These are phyloP conservation scores for Cryptosporidium tyzzeri DNA, from an alignment of 169 alveolate species.

Conservation along the genomic window DNA sequence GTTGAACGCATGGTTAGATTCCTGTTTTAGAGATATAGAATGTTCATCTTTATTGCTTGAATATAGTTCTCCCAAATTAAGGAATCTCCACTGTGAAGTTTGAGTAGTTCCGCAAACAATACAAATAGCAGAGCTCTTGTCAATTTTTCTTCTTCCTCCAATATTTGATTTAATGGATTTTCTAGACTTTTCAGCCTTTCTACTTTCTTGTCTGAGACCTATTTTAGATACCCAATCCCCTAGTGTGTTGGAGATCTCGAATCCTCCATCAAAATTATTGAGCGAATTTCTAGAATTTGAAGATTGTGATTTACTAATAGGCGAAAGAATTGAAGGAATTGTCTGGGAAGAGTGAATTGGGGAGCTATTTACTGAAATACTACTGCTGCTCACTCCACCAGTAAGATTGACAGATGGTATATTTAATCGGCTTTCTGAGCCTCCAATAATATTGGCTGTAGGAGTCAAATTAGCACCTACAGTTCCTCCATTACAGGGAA, in stretches of 20 bases:
- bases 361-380: conserved; percentile 10
- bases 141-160: conserved; percentile 75
- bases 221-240: conserved; percentile 47
- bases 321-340: conserved; percentile 67
- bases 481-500: neutral
- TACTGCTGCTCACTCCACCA: neutral
- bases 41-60: conserved; percentile 10
- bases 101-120: conserved; percentile 70
- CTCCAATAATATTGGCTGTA: neutral
- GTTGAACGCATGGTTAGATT: neutral
- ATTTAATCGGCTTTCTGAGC: neutral
- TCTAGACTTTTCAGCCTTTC: conserved; percentile 33
- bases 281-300: conserved; percentile 10
- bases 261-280: neutral
- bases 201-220: neutral
- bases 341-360: conserved; percentile 55
- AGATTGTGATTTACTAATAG: conserved; percentile 17
- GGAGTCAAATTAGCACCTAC: neutral
- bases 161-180: conserved; percentile 13
- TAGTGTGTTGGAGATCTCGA: conserved; percentile 6
- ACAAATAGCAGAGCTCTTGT: conserved; percentile 69
- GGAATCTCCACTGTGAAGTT: conserved; percentile 71
- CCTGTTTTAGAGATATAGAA: neutral
- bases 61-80: conserved; percentile 17
- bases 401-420: neutral